Evolutionary conservation across 495 filamentous ascomycete species (phyloP), one percentile per base, ranked within the genome.

Genomic region (Neurospora tetraspora): DNA sequence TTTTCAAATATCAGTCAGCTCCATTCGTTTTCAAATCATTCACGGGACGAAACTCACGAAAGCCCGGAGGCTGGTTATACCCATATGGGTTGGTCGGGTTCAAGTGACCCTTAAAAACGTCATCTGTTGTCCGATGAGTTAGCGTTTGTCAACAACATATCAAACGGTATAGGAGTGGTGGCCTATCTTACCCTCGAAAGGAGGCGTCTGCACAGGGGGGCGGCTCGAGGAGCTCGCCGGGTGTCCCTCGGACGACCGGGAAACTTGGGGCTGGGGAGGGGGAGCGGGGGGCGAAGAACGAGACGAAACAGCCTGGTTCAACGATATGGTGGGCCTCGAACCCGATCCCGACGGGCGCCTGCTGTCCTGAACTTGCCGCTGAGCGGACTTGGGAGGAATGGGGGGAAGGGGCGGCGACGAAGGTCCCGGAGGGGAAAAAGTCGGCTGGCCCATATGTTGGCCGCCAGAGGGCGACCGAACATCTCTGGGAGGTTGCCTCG

Each of bases 11-110:
- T 11, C 23, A 61, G 53, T 61, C 53, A 31, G 0, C 70, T 59
- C 1, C 38, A 18, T 1, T 43, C 12, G 7, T 27, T 73, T 31
- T n/a, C 2, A 34, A 11, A 36, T 53, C 8, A 23, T 68, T 40
- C 4, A n/a, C 3, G 4, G 36, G 34, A 23, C 47, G 12, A 16
- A 38, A 74, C 77, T 75, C 53, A 79, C 77, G 42, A 43, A 79
- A 79, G 10, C 73, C 42, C 3, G 76, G 72, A 3, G 77, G 74
- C 5, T 37, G 27, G 10, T 39, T 73, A 38, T 77, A 79, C 23
- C 75, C 77, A 69, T 72, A 37, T 7, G 72, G 75, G 39, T 71
- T 77, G 71, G 73, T 40, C 5, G 75, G 77, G n/a, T 71, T 18
- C 36, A 78, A 42, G 40, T 73, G 74, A 47, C 68, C 47, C 39